Percentiles rank a stretch among this genome's conserved stretches.
These are phyloP conservation scores for Stylonectria norvegica DNA, from an alignment of 2,329 filamentous ascomycete genomes.

Conservation along the genomic window DNA sequence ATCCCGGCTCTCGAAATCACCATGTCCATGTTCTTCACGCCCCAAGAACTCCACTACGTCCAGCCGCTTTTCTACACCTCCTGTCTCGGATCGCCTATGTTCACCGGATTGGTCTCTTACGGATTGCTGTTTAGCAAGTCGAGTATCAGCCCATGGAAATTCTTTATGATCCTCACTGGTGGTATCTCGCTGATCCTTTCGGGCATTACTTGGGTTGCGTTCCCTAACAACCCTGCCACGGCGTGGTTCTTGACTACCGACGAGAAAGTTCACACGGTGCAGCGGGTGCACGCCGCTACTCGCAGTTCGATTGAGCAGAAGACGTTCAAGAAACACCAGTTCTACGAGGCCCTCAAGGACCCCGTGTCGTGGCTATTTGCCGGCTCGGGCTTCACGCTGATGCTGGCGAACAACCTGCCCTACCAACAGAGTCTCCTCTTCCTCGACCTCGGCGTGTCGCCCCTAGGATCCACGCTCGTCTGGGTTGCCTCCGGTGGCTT, in stretches of 20 bases:
- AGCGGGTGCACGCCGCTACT: conserved; percentile 27
- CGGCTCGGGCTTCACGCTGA: conserved; percentile 30
- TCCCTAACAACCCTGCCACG: conserved; percentile 12
- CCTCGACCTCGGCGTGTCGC: conserved; percentile 13
- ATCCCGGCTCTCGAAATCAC: conserved; percentile 12
- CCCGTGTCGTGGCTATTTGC: conserved; percentile 31
- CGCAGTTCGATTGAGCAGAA: conserved; percentile 35
- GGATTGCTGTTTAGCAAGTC: conserved; percentile 12
- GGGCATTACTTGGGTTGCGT: conserved; percentile 12
- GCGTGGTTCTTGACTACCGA: conserved; percentile 23
- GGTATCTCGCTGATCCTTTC: conserved; percentile 12
- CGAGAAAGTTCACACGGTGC: conserved; percentile 29
- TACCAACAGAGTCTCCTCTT: conserved; percentile 32
- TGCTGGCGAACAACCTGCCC: conserved; percentile 37
- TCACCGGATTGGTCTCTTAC: conserved; percentile 14
- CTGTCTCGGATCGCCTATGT: conserved; percentile 16
- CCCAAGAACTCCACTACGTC: conserved; percentile 10
- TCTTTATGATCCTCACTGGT: conserved; percentile 17
- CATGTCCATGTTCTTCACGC: conserved; percentile 15
- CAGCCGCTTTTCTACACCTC: conserved; percentile 16
- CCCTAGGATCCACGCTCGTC: conserved; percentile 12
- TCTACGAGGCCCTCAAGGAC: conserved; percentile 28
- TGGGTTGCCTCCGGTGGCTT: conserved; percentile 16
- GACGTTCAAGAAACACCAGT: conserved; percentile 31
- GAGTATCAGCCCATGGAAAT: conserved; percentile 13